A percentile compares a stretch with the other conserved stretches of the same genome.
These are phyloP conservation scores for Leptomonas seymouri DNA, from an alignment of 208 protist genomes.

Conservation along the genomic window DNA sequence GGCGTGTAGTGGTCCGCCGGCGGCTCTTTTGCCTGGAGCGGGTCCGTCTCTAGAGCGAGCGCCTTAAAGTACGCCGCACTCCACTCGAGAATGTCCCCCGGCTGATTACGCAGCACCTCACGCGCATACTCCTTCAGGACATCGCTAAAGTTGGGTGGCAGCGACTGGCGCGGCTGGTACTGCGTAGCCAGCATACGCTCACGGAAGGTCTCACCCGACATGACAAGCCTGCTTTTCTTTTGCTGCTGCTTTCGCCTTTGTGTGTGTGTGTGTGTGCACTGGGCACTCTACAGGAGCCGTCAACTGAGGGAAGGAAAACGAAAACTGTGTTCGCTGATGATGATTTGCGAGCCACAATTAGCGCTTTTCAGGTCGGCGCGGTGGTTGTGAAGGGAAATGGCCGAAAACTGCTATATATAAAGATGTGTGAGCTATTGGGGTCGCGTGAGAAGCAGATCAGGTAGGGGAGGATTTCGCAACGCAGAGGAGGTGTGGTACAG, in stretches of 20 bases:
- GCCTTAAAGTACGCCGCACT: slow-evolving; percentile 93
- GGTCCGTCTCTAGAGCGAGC: slow-evolving; percentile 78
- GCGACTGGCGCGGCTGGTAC: slow-evolving; percentile 86
- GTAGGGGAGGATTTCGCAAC: too few species aligned
- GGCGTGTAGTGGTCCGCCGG: slow-evolving; percentile 42
- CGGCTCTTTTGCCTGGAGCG: slow-evolving; percentile 47
- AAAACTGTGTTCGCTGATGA: too few species aligned
- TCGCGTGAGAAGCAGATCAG: too few species aligned
- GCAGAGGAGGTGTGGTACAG: too few species aligned
- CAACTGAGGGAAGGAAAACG: too few species aligned
- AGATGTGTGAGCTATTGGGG: too few species aligned
- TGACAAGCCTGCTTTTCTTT: background rate
- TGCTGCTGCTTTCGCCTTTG: background rate
- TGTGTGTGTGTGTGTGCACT: slow-evolving; percentile 9
- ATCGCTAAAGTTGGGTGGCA: slow-evolving; percentile 86
- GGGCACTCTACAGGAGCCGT: too few species aligned
- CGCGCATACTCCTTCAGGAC: slow-evolving; percentile 93
- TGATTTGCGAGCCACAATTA: too few species aligned
- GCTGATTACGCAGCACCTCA: slow-evolving; percentile 93
- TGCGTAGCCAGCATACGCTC: slow-evolving; percentile 86
- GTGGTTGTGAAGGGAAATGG: too few species aligned
- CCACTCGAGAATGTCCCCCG: slow-evolving; percentile 90
- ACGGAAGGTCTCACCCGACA: slow-evolving; percentile 66
- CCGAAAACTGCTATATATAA: too few species aligned
- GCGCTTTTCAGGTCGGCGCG: too few species aligned